phyloP scores from a whole-genome alignment of 305 asterid species.

The Euphrasia arctica region DNA sequence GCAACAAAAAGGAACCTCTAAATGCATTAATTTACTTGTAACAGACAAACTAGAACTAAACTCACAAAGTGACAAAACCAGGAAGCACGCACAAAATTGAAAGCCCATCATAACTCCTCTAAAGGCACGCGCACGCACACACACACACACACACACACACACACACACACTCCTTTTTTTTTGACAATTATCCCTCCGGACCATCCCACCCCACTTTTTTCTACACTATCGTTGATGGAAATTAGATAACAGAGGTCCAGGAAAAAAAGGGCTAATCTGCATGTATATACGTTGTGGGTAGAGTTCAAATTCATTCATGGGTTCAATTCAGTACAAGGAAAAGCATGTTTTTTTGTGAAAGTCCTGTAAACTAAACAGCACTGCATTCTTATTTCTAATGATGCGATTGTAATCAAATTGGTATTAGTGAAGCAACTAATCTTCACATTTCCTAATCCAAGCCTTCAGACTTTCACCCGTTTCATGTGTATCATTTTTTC shows the following conservation, averaged over 20 bases:
- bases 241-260: too few relatives aligned
- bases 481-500: not conserved
- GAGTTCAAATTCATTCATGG: too few relatives aligned
- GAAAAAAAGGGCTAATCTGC: too few relatives aligned
- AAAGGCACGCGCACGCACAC: too few relatives aligned
- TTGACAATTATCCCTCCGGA: too few relatives aligned
- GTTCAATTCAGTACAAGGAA: too few relatives aligned
- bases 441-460: not conserved
- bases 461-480: not conserved
- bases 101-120: constrained; percentile 10
- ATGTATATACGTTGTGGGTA: too few relatives aligned
- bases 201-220: too few relatives aligned
- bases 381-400: not conserved
- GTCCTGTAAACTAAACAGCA: not conserved
- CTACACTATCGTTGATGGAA: too few relatives aligned
- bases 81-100: constrained; percentile 10
- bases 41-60: not conserved
- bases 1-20: constrained; percentile 34
- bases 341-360: too few relatives aligned
- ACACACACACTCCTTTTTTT: too few relatives aligned
- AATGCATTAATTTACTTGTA: constrained; percentile 5
- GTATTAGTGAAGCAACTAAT: not conserved
- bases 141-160: too few relatives aligned
- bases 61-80: constrained; percentile 17
- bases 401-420: not conserved